Percentiles rank a stretch among this genome's conserved stretches.
These are phyloP conservation scores for Claviceps digitariae DNA, from an alignment of 2,329 filamentous ascomycete species.

Conservation along the genomic window DNA sequence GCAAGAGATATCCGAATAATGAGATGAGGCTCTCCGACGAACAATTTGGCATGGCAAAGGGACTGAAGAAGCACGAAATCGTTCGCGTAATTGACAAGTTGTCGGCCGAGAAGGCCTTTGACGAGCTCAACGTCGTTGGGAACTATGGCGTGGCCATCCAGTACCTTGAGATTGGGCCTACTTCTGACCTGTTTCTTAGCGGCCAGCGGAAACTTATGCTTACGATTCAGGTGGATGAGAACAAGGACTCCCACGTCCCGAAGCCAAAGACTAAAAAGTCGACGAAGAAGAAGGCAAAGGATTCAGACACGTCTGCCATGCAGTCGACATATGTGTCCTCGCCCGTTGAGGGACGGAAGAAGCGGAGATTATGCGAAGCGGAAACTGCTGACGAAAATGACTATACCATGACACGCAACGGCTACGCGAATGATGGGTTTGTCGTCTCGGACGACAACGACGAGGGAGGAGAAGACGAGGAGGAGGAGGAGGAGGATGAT, in stretches of 20 bases:
- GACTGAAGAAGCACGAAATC: conserved; percentile 60
- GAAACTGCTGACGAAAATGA: conserved; percentile 23
- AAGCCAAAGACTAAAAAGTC: conserved; percentile 21
- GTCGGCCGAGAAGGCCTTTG: conserved; percentile 57
- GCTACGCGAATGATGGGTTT: conserved; percentile 37
- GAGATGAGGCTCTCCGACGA: conserved; percentile 38
- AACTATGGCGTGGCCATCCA: conserved; percentile 54
- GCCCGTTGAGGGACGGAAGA: conserved; percentile 27
- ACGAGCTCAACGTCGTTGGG: conserved; percentile 46
- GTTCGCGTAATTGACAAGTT: conserved; percentile 75
- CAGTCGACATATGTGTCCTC: conserved; percentile 38
- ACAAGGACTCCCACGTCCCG: conserved; percentile 16
- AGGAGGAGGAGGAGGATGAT: conserved; percentile 25
- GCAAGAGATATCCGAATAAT: conserved; percentile 47
- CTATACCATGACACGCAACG: conserved; percentile 28
- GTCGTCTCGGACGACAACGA: conserved; percentile 25
- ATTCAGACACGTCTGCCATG: conserved; percentile 26
- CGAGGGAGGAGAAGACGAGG: conserved; percentile 16
- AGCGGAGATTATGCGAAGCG: conserved; percentile 12
- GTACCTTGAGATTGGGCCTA: conserved; percentile 46
- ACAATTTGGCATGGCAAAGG: conserved; percentile 54
- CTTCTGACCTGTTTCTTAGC: conserved; percentile 28
- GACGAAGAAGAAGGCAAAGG: conserved; percentile 22
- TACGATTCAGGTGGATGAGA: conserved; percentile 24
- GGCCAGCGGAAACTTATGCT: conserved; percentile 33